Conservation (phyloP, 306 rosid genomes). For the Corylus avellana region DNA sequence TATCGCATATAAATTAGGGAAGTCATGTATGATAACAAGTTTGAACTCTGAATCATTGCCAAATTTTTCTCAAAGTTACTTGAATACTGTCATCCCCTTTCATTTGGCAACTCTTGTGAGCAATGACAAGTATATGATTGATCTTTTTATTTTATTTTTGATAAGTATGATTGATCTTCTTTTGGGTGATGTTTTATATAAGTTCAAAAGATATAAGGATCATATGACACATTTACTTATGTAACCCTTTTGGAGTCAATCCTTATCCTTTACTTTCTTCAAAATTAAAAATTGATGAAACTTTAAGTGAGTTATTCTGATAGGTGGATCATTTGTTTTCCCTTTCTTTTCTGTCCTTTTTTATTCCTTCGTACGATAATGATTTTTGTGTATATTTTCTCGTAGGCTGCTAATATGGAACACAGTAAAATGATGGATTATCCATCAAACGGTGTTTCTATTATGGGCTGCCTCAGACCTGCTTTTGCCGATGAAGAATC, state of each 20-base stretch:
- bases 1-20: background rate
- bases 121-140: background rate
- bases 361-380: slow-evolving; percentile 2
- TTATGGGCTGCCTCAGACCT: slow-evolving; percentile 83
- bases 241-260: background rate
- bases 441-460: slow-evolving; percentile 91
- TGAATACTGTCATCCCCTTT: background rate
- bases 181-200: background rate
- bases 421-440: slow-evolving; percentile 60
- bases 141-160: background rate
- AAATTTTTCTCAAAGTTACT: background rate
- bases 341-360: background rate
- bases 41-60: background rate
- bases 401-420: slow-evolving; percentile 58
- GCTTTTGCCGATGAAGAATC: slow-evolving; percentile 74
- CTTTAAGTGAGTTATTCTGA: background rate
- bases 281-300: background rate
- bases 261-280: background rate
- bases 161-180: background rate
- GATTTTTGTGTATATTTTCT: slow-evolving; percentile 32
- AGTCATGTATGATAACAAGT: background rate
- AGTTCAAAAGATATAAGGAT: background rate
- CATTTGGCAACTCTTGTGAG: background rate
- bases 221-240: background rate
- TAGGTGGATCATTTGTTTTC: background rate